A percentile compares a stretch with the other conserved stretches of the same genome.
Conservation (phyloP, 2,329 filamentous ascomycete species). For the Didymella keratinophila region DNA sequence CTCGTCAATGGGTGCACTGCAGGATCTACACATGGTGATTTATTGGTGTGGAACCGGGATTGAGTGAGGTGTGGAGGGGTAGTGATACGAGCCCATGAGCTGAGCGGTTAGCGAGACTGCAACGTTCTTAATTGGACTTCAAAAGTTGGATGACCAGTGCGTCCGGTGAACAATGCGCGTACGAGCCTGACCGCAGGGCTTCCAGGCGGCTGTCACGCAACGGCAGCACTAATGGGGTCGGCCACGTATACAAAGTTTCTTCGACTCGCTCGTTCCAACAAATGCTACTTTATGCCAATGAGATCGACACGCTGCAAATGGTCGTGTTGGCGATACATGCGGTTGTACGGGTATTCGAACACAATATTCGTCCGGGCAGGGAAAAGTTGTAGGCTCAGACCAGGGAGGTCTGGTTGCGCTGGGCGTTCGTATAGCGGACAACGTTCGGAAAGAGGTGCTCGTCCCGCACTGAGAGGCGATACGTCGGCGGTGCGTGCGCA, state of each 20-base stretch:
- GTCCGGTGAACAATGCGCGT: neutral
- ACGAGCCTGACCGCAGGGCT: neutral
- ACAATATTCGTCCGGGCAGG: neutral
- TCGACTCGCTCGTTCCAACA: neutral
- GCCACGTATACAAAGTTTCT: neutral
- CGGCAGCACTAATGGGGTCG: neutral
- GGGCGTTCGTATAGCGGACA: neutral
- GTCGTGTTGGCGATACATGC: neutral
- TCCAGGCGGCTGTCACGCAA: neutral
- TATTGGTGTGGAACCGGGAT: slow-evolving; percentile 6
- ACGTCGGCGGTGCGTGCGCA: neutral
- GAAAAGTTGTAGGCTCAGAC: too few relatives aligned
- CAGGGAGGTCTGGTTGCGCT: neutral
- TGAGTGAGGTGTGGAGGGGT: slow-evolving; percentile 11
- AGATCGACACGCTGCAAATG: neutral
- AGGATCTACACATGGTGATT: slow-evolving; percentile 13
- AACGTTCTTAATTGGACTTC: neutral
- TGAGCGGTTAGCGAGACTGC: neutral
- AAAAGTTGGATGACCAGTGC: neutral
- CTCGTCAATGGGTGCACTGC: slow-evolving; percentile 9
- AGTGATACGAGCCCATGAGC: slow-evolving; percentile 10
- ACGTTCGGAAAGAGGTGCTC: neutral
- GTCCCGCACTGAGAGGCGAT: neutral
- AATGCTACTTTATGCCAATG: neutral
- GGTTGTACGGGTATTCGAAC: neutral